Conservation (phyloP, 805 yeast species). For the Myxozyma sirexii region DNA sequence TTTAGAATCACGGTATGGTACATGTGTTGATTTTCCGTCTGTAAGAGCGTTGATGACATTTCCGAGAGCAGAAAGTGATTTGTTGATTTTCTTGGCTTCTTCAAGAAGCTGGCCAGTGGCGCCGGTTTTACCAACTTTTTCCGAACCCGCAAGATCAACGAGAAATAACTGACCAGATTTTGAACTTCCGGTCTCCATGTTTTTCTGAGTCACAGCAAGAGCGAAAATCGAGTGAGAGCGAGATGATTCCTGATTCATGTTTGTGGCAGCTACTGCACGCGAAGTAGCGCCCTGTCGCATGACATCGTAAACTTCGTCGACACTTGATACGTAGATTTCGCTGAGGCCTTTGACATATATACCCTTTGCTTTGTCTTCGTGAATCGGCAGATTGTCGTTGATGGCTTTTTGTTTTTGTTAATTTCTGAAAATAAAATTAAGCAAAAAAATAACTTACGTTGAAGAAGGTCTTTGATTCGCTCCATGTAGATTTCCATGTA, state of each 20-base stretch:
- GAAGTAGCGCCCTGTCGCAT: conserved; percentile 60
- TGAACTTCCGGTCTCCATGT: conserved; percentile 55
- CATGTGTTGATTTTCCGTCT: conserved; percentile 63
- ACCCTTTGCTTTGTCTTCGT: conserved; percentile 66
- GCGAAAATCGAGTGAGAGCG: conserved; percentile 82
- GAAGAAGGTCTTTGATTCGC: conserved; percentile 67
- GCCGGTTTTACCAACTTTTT: conserved; percentile 75
- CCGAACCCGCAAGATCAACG: conserved; percentile 88
- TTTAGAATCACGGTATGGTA: conserved; percentile 78
- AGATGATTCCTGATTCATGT: conserved; percentile 64
- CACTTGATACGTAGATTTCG: conserved; percentile 59
- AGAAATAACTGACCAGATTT: conserved; percentile 67
- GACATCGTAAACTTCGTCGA: conserved; percentile 59
- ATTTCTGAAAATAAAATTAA: too few relatives aligned
- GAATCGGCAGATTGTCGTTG: conserved; percentile 52
- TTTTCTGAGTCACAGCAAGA: conserved; percentile 65
- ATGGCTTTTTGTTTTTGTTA: conserved; percentile 25
- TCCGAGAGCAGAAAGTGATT: conserved; percentile 75
- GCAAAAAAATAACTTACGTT: too few relatives aligned
- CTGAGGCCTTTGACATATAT: conserved; percentile 72
- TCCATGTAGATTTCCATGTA: conserved; percentile 85
- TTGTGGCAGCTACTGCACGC: conserved; percentile 63
- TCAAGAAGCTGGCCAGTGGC: conserved; percentile 74
- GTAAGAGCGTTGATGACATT: conserved; percentile 79
- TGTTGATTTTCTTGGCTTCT: conserved; percentile 83